phyloP scores from a whole-genome alignment of 495 filamentous ascomycete genomes.

The Geoglossum glabrum region DNA sequence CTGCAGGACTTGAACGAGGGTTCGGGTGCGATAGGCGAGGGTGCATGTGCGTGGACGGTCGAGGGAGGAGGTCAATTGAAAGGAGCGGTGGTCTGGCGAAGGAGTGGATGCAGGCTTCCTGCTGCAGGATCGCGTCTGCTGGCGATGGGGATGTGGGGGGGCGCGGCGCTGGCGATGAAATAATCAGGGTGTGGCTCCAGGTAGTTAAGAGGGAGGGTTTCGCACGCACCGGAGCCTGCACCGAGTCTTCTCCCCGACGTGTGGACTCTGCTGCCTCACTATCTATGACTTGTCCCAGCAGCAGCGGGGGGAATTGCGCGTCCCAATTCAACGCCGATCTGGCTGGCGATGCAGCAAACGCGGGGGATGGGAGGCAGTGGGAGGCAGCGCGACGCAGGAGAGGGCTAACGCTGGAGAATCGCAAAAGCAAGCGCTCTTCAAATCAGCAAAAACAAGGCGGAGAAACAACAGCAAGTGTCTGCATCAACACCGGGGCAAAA shows the following conservation, averaged over 20 bases:
- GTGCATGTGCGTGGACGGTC: neutral
- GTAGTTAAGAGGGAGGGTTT: neutral
- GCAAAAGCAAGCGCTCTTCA: neutral
- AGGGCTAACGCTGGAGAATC: neutral
- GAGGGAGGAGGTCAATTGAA: neutral
- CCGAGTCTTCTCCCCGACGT: neutral
- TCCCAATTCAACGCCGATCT: neutral
- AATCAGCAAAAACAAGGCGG: neutral
- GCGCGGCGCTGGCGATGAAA: neutral
- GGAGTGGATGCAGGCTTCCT: conserved; percentile 5
- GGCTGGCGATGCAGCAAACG: neutral
- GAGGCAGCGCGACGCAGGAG: too few species aligned
- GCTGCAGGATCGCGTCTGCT: conserved; percentile 1
- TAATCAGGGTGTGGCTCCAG: neutral
- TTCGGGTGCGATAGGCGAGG: conserved; percentile 1
- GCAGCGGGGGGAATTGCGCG: neutral
- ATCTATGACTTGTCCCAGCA: neutral
- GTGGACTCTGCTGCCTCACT: neutral
- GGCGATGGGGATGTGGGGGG: neutral
- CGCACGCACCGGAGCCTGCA: neutral
- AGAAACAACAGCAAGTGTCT: neutral
- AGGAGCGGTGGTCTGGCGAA: conserved; percentile 1
- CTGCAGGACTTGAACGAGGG: neutral
- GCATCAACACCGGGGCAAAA: neutral
- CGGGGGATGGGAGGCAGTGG: neutral